Percentiles rank a stretch among this genome's conserved stretches.
phyloP scores from a whole-genome alignment of 108 stramenopile genomes.

The Nannochloropsis granulata region DNA sequence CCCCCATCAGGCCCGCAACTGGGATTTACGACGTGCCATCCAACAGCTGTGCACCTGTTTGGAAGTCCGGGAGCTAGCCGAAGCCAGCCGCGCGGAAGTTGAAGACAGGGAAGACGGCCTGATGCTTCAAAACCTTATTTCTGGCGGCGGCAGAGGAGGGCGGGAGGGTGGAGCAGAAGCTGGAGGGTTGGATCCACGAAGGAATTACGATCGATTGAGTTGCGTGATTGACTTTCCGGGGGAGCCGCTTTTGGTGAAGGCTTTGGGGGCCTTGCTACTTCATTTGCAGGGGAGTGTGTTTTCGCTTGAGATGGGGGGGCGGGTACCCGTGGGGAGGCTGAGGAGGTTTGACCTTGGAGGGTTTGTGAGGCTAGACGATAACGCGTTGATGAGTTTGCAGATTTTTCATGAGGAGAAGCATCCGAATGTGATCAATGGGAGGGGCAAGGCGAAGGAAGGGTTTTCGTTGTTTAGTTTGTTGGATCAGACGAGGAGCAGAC shows the following conservation, averaged over 20 bases:
- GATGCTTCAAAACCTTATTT: too few relatives aligned
- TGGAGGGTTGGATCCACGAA: neutral
- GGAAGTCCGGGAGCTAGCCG: neutral
- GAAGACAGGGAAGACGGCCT: too few relatives aligned
- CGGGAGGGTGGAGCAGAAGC: neutral
- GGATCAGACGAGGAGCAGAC: conserved; percentile 60
- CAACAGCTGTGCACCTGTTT: neutral
- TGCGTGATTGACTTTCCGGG: conserved; percentile 16
- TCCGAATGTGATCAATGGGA: conserved; percentile 3
- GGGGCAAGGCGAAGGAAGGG: conserved; percentile 64
- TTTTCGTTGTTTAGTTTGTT: conserved; percentile 72
- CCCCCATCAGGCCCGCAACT: neutral
- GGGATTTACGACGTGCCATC: neutral
- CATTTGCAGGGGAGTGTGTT: conserved; percentile 9
- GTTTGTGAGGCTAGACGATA: conserved; percentile 1
- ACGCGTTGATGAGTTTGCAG: neutral
- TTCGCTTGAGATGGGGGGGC: neutral
- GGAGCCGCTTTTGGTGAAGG: conserved; percentile 2
- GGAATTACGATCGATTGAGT: conserved; percentile 1
- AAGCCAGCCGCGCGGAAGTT: neutral
- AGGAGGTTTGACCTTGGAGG: neutral
- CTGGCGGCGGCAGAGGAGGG: neutral
- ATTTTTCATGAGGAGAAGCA: conserved; percentile 1
- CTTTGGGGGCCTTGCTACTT: conserved; percentile 2
- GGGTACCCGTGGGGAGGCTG: neutral